Evolutionary conservation across 768 basidiomycete species (phyloP).

Genomic region (Russula sp.): DNA sequence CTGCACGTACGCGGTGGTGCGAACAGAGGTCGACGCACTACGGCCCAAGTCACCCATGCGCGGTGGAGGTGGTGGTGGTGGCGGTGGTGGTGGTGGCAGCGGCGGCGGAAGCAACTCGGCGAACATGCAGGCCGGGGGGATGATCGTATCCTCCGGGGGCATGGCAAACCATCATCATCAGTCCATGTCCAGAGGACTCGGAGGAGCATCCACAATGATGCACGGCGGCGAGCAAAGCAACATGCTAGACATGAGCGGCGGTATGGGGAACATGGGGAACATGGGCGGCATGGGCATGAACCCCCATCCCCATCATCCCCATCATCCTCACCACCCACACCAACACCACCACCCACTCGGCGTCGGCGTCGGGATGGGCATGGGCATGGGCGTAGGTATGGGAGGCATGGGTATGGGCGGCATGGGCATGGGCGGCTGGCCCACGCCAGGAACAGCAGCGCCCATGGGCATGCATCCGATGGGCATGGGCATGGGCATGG

Average conservation of each 20-base stretch:
- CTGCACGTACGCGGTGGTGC: neutral
- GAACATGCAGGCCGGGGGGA: conserved; percentile 9
- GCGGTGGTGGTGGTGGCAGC: neutral
- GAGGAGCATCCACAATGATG: neutral
- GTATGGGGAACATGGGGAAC: conserved; percentile 18
- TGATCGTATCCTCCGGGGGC: neutral
- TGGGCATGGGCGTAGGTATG: neutral
- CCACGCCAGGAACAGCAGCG: neutral
- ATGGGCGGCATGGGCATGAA: conserved; percentile 18
- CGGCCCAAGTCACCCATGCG: conserved; percentile 82
- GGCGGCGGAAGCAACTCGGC: conserved; percentile 21
- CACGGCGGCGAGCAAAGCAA: conserved; percentile 32
- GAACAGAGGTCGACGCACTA: conserved; percentile 71
- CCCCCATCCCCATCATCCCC: neutral
- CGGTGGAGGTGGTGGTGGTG: conserved; percentile 36
- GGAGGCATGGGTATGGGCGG: conserved; percentile 29
- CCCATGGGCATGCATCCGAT: conserved; percentile 29
- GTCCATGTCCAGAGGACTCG: conserved; percentile 9
- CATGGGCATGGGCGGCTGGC: conserved; percentile 32
- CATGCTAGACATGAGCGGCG: conserved; percentile 20
- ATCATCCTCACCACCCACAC: too few species aligned
- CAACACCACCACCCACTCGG: neutral
- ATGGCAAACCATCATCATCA: conserved; percentile 20
- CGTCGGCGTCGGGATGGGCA: conserved; percentile 1
- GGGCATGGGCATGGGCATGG: conserved; percentile 32